Conservation (phyloP, 495 filamentous ascomycete genomes). For the Letharia columbiana region DNA sequence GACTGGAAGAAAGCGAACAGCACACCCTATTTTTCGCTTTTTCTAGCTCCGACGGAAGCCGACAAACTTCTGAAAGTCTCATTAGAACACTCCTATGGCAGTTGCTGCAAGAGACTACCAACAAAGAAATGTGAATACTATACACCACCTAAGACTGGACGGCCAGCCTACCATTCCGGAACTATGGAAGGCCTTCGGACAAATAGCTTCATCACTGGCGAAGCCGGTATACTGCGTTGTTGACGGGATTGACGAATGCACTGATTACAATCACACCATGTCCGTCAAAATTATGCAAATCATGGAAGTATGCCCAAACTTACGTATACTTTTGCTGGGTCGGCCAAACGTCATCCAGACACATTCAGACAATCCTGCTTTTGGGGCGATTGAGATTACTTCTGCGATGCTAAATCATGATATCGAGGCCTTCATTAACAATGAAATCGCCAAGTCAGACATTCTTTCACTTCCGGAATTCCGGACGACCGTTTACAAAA, state of each 20-base stretch:
- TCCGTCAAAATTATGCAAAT: neutral
- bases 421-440: neutral
- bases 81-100: constrained; percentile 1
- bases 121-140: neutral
- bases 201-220: neutral
- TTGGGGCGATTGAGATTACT: neutral
- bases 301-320: neutral
- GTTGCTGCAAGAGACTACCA: neutral
- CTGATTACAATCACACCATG: neutral
- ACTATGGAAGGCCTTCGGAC: neutral
- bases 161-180: neutral
- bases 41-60: neutral
- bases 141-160: neutral
- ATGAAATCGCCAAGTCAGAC: neutral
- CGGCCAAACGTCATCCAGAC: neutral
- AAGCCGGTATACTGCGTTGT: neutral
- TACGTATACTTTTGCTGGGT: neutral
- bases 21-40: neutral
- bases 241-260: neutral
- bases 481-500: neutral
- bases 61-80: neutral
- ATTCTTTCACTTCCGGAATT: neutral
- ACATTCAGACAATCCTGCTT: neutral
- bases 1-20: neutral
- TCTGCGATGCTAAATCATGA: neutral